Base-by-base conservation (phyloP, 108 stramenopile species). In the Schizochytrium sp. region DNA sequence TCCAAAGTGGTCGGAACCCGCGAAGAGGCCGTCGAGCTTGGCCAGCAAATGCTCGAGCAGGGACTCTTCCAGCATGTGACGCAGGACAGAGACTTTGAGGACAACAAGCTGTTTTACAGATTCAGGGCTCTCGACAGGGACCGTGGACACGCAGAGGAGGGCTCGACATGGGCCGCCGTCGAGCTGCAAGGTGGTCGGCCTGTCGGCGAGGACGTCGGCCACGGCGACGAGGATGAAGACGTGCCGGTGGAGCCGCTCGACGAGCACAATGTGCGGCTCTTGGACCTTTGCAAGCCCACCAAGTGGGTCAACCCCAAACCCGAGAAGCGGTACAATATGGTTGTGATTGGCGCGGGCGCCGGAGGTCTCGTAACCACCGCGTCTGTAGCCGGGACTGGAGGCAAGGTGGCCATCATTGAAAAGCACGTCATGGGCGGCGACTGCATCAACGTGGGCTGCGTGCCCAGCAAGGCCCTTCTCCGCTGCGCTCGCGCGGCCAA, bases 361-460 rank as follows among this genome's bases (percentile, higher is more conserved):
- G 95, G 93, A 4, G 97, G 97, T 1, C 87, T 97, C 55, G 93
- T 96, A 8, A 90, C 95, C 25, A 95, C 95, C 18, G 92, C 94
- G 29, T 94, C 95, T 44, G 93, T 94, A 5, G 95, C 95, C 14
- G 94, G 94, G 14, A 92, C 96, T 43, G 96, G 96, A 21, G 95
- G 93, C 87, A 92, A 92, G 44, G 94, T 94, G 19, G 96, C 96
- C 21, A 69, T 97, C 72, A 96, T 97, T 60, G 97, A 97, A 92
- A 94, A 90, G 69, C 91, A 96, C 89, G 76, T 95, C 60, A 88
- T 97, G 72, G 97, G 97, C 58, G 97, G 97, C 25, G 97, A 97
- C 91, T 96, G 95, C 88, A 91, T 96, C n/a, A 96, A 96, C 90
- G 95, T 96, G 0, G 98, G 98, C 59, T 98, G 98, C 91, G 97